Conservation (phyloP, 202 grass and related monocot genomes). For the Eragrostis tef region DNA sequence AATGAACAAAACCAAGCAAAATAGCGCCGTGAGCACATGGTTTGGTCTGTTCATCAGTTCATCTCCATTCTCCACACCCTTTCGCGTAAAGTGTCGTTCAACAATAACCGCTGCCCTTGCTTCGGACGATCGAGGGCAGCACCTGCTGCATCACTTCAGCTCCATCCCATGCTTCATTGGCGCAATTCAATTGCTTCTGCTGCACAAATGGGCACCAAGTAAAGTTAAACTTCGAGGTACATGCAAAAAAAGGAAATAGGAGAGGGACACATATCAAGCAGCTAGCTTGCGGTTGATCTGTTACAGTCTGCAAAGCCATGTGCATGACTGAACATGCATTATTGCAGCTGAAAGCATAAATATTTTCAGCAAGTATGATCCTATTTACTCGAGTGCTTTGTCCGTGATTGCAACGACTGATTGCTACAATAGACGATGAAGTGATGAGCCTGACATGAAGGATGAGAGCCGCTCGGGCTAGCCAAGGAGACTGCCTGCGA, state of each 20-base stretch:
- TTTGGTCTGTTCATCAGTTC: neutral
- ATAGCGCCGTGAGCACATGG: neutral
- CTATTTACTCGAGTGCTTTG: neutral
- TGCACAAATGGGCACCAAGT: neutral
- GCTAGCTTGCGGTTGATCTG: neutral
- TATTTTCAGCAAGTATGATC: neutral
- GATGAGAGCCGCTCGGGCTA: slow-evolving; percentile 48
- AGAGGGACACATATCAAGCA: neutral
- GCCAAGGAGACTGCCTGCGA: slow-evolving; percentile 60
- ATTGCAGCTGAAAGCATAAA: neutral
- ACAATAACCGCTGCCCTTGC: slow-evolving; percentile 8
- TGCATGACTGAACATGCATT: neutral
- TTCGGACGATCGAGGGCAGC: neutral
- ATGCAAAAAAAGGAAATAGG: neutral
- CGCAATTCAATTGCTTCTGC: slow-evolving; percentile 4
- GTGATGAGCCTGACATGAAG: slow-evolving; percentile 47
- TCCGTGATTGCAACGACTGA: neutral
- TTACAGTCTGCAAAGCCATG: neutral
- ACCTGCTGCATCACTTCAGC: neutral
- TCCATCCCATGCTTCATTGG: neutral
- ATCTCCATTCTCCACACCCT: neutral
- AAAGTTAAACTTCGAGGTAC: neutral
- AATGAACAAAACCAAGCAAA: neutral
- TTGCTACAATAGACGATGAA: neutral
- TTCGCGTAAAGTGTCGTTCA: neutral